These are phyloP conservation scores for Fusarium lateritium DNA, from an alignment of 2,329 filamentous ascomycete genomes.

Conservation along the genomic window DNA sequence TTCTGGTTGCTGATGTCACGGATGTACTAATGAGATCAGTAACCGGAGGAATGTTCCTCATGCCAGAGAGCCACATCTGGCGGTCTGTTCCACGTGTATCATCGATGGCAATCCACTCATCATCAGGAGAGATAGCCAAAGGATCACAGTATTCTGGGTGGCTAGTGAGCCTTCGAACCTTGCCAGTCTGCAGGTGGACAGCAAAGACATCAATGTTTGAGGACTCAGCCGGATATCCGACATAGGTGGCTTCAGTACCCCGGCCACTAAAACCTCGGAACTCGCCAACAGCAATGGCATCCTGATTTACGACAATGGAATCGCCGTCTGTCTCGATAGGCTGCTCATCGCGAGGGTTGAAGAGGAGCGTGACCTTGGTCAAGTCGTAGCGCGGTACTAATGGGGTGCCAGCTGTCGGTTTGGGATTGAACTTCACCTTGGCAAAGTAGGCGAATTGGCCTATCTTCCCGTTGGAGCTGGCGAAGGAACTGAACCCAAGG, in stretches of 20 bases:
- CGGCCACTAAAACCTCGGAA: conserved; percentile 61
- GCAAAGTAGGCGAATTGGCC: conserved; percentile 55
- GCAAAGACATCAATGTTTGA: conserved; percentile 63
- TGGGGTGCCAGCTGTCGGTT: conserved; percentile 50
- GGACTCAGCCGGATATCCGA: conserved; percentile 58
- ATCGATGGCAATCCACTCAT: conserved; percentile 59
- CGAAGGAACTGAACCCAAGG: conserved; percentile 59
- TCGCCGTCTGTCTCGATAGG: conserved; percentile 1
- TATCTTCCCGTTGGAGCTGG: conserved; percentile 1
- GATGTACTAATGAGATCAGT: conserved; percentile 54
- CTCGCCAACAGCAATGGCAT: conserved; percentile 55
- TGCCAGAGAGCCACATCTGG: conserved; percentile 58
- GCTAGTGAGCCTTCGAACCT: conserved; percentile 57
- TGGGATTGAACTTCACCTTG: conserved; percentile 58
- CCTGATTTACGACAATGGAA: background rate
- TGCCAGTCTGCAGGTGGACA: conserved; percentile 57
- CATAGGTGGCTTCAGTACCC: conserved; percentile 58
- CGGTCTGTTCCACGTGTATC: conserved; percentile 59
- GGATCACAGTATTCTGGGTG: conserved; percentile 63
- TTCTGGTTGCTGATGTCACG: conserved; percentile 58
- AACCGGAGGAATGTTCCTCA: conserved; percentile 60
- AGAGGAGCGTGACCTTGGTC: conserved; percentile 55
- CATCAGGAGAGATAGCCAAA: conserved; percentile 58
- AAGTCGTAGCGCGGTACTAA: conserved; percentile 57
- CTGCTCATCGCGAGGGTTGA: conserved; percentile 35